Evolutionary conservation across 352 stramenopile species (phyloP).

Genomic region (Peronospora belbahrii): DNA sequence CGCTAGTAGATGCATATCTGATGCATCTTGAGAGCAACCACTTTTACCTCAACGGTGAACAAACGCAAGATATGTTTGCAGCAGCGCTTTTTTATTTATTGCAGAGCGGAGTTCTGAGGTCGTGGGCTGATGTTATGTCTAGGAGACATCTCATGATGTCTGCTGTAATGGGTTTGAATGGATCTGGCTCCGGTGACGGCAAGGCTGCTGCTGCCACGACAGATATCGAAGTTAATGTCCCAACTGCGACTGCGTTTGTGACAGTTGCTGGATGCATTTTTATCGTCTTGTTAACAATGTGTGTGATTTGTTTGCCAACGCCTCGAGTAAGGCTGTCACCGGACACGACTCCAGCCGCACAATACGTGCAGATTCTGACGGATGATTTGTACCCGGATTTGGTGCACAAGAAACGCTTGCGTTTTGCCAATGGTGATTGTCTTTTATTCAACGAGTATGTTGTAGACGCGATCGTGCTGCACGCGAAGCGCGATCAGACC

Average conservation of each 20-base stretch:
- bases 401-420: conserved; percentile 65
- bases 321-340: conserved; percentile 44
- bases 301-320: conserved; percentile 46
- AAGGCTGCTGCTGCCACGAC: conserved; percentile 14
- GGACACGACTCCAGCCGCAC: conserved; percentile 50
- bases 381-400: conserved; percentile 62
- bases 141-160: conserved; percentile 18
- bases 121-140: conserved; percentile 18
- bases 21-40: conserved; percentile 24
- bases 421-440: conserved; percentile 53
- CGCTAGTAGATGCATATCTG: conserved; percentile 36
- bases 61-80: conserved; percentile 28
- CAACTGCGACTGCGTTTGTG: conserved; percentile 31
- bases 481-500: conserved; percentile 43
- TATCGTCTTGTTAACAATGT: conserved; percentile 48
- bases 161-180: conserved; percentile 8
- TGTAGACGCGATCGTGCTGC: conserved; percentile 51
- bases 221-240: conserved; percentile 43
- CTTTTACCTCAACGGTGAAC: conserved; percentile 21
- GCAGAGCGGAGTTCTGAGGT: conserved; percentile 32
- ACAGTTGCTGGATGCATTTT: conserved; percentile 43
- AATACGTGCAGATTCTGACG: conserved; percentile 66
- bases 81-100: conserved; percentile 42
- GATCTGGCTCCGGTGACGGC: conserved; percentile 8
- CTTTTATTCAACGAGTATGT: conserved; percentile 64